Conservation (phyloP, 2,329 filamentous ascomycete species). For the Neopestalotiopsis sp. region DNA sequence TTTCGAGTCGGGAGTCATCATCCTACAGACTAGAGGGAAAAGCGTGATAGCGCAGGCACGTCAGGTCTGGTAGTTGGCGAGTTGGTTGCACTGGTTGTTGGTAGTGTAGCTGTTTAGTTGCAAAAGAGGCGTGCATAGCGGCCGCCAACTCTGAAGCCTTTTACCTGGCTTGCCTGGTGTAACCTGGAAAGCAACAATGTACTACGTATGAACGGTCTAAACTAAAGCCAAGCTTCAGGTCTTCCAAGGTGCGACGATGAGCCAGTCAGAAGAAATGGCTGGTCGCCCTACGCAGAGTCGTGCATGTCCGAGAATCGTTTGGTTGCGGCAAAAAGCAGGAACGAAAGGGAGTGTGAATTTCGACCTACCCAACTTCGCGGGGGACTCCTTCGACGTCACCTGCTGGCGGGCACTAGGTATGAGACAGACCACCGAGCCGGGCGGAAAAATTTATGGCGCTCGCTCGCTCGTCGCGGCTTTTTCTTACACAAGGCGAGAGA, state of each 20-base stretch:
- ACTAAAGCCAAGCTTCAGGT: constrained; percentile 9
- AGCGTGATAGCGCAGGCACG: not conserved
- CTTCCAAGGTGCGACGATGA: constrained; percentile 6
- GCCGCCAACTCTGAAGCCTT: not conserved
- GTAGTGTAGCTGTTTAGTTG: not conserved
- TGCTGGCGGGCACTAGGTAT: not conserved
- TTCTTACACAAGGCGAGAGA: not conserved
- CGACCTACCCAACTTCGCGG: not conserved
- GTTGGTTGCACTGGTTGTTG: not conserved
- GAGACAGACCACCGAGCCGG: not conserved
- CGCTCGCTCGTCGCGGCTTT: not conserved
- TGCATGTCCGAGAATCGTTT: not conserved
- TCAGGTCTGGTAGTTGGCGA: not conserved
- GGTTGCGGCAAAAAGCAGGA: not conserved
- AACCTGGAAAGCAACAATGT: not conserved
- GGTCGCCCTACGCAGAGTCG: not conserved
- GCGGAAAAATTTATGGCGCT: not conserved
- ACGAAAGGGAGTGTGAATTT: not conserved
- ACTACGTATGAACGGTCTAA: constrained; percentile 6
- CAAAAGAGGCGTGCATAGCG: constrained; percentile 1
- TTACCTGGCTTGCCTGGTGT: constrained; percentile 2
- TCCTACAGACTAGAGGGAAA: not conserved
- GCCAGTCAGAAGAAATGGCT: not conserved
- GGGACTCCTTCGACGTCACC: not conserved
- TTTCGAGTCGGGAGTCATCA: not conserved